A percentile compares a stretch with the other conserved stretches of the same genome.
phyloP scores from a whole-genome alignment of 192 early-diverging fungal genomes.

The Dispira parvispora region DNA sequence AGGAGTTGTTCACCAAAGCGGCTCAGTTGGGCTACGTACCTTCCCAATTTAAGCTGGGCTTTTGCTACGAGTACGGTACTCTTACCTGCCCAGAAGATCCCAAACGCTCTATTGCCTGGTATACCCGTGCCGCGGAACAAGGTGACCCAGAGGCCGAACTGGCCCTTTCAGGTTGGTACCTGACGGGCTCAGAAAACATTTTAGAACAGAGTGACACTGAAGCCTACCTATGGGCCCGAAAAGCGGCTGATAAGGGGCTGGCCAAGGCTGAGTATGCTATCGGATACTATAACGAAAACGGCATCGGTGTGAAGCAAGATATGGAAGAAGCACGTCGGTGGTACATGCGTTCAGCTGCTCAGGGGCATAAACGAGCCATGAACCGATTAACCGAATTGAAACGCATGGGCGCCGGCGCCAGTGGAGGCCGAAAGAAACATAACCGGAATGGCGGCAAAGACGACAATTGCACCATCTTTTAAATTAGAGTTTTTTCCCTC shows the following conservation, averaged over 20 bases:
- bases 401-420: slow-evolving; percentile 27
- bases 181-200: slow-evolving; percentile 83
- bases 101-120: slow-evolving; percentile 86
- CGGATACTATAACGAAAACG: slow-evolving; percentile 85
- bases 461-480: slow-evolving; percentile 24
- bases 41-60: slow-evolving; percentile 82
- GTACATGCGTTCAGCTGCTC: slow-evolving; percentile 73
- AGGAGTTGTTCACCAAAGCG: slow-evolving; percentile 80
- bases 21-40: slow-evolving; percentile 86
- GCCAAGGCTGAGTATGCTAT: slow-evolving; percentile 95
- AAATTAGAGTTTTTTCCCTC: neutral
- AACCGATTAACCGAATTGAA: slow-evolving; percentile 72
- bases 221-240: slow-evolving; percentile 95
- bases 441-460: slow-evolving; percentile 16
- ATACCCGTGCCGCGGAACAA: slow-evolving; percentile 83
- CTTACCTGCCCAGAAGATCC: slow-evolving; percentile 76
- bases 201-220: slow-evolving; percentile 81
- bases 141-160: slow-evolving; percentile 80
- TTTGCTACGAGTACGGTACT: slow-evolving; percentile 88
- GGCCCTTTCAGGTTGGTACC: slow-evolving; percentile 93
- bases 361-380: slow-evolving; percentile 71
- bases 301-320: slow-evolving; percentile 64
- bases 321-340: slow-evolving; percentile 74
- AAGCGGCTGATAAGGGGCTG: slow-evolving; percentile 86
- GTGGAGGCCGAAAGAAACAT: slow-evolving; percentile 20